phyloP scores from a whole-genome alignment of 1,284 basidiomycete genomes.

The Ustilago nuda region DNA sequence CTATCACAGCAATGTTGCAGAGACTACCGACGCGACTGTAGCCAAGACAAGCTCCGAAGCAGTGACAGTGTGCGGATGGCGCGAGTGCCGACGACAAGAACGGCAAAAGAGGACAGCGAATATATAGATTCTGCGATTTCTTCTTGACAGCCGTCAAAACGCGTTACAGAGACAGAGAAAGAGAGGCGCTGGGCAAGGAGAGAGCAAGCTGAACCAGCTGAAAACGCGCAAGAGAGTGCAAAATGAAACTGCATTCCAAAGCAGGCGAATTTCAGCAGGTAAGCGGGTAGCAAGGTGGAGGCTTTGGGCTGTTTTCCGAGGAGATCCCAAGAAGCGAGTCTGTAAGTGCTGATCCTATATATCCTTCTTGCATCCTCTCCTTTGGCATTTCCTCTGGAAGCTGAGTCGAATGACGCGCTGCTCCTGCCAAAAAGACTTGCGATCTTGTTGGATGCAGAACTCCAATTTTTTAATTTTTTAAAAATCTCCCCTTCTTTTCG shows the following conservation, averaged over 20 bases:
- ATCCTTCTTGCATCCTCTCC: neutral
- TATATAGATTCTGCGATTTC: conserved; percentile 40
- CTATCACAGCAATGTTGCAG: neutral
- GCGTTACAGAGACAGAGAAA: conserved; percentile 10
- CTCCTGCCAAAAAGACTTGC: no score
- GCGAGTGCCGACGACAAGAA: neutral
- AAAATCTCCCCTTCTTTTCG: neutral
- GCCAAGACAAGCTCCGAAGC: neutral
- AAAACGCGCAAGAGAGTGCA: neutral
- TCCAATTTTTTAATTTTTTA: neutral
- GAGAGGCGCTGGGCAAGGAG: neutral
- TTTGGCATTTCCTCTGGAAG: neutral
- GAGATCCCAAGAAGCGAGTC: neutral
- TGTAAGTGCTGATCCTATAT: neutral
- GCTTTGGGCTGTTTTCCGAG: conserved; percentile 15
- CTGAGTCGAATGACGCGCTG: neutral
- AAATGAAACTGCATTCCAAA: neutral
- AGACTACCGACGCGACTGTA: neutral
- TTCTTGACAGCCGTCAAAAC: conserved; percentile 23
- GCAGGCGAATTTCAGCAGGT: neutral
- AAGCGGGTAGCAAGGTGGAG: conserved; percentile 10
- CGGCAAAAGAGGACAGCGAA: conserved; percentile 22
- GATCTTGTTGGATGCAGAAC: neutral
- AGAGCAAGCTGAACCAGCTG: no score
- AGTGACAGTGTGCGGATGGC: neutral